Evolutionary conservation across 441 rosid species (phyloP), one percentile per base, ranked within the genome.

Genomic region (Pelargonium fulgidum): DNA sequence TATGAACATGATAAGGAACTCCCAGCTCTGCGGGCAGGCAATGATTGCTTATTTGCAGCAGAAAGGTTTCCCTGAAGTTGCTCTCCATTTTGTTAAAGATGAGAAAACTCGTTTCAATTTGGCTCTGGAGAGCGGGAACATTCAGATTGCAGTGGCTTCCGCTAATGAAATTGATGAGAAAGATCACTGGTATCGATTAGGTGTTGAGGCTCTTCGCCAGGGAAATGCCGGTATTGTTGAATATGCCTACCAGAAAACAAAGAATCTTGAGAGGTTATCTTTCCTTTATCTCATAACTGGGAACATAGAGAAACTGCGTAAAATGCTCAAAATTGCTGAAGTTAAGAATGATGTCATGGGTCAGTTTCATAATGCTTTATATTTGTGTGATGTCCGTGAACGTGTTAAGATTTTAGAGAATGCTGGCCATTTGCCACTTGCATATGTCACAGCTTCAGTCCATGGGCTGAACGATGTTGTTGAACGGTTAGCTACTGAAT

Each of bases 121-220:
- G 87, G 96, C 97, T 67, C 77, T 92, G 59, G 97, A 89, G 81
- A 91, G 97, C 67, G 97, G 97, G 42, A 91, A 91, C 77, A 89
- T 91, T 74, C 84, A 90, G 76, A 86, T 89, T 66, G 97, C 97
- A 62, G 95, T 91, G 72, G 97, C 95, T 69, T 86, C 97, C 20
- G 97, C 97, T 16, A 91, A 87, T 78, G 86, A 86, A 83, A 91
- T 91, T 72, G 94, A 91, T 64, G 97, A 92, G 80, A 92, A 87
- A 74, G 97, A 89, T 67, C 92, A 85, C 75, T 92, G 96, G 97
- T 89, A 92, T 50, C 83, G 88, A 70, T 75, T 92, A 68, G 97
- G 97, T 29, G 97, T 91, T 72, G 97, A 91, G 84, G 96, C 97
- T 71, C 97, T 91, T 77, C 94, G 96, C 66, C 97, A 91, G 74